Evolutionary conservation across 192 early-diverging fungal genomes (phyloP), one percentile per base, ranked within the genome.

Genomic region (Oehlia diaphana): DNA sequence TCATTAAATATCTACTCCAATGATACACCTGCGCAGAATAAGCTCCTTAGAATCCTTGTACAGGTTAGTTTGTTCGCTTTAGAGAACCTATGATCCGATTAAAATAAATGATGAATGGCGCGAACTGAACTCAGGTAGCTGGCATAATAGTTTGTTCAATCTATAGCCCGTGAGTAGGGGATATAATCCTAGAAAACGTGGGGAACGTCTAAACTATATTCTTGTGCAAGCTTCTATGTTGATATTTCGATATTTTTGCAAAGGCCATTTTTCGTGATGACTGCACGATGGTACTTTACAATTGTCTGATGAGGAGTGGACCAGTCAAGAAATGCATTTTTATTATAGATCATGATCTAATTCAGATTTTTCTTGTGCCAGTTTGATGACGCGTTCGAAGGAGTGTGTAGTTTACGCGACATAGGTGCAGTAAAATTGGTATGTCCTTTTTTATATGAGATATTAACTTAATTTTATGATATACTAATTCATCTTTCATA

Each of bases 161-260:
- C 37, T 16, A 70, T 70, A 70, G 37, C 68, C 26, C 37, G n/a
- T 70, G 68, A 42, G 33, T 70, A 70, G 12, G 1, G 68, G 5
- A 33, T 35, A 35, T 70, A 39, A 70, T 35, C 5, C 26, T 70
- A 33, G 4, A 69, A 69, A 70, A 9, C 7, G 9, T 23, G 37
- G 35, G 6, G 37, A 33, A n/a, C n/a, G n/a, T n/a, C n/a, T n/a
- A n/a, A n/a, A n/a, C n/a, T n/a, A n/a, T n/a, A n/a, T n/a, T n/a
- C n/a, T 21, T 35, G 39, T 69, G 33, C 33, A 69, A 69, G 12
- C 31, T 69, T 69, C 67, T 39, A 37, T 69, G 39, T 39, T 69
- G 67, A 33, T 42, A 69, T 42, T 69, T 69, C 21, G 14, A 69
- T 69, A 69, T n/a, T 69, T 63, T 23, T 33, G 26, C 33, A 42